A percentile compares a stretch with the other conserved stretches of the same genome.
Conservation (phyloP, 768 basidiomycete genomes). For the Mycena crocata region DNA sequence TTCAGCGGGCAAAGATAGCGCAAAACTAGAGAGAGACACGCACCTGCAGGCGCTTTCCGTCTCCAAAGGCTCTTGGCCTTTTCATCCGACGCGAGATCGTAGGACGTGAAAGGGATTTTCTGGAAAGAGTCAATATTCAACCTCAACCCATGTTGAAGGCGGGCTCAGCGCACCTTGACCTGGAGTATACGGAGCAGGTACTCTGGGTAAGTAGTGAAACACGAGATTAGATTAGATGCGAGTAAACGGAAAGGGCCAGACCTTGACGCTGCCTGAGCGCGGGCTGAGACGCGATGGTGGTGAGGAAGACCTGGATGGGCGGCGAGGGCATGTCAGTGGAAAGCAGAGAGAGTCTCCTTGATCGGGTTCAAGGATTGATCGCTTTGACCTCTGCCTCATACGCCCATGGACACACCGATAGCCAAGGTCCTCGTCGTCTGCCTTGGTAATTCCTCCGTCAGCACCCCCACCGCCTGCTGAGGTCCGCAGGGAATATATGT, state of each 20-base stretch:
- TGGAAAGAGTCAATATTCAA: too few relatives aligned
- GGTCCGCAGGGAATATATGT: slow-evolving; percentile 76
- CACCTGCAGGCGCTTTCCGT: slow-evolving; percentile 80
- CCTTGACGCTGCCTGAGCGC: slow-evolving; percentile 85
- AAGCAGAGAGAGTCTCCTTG: slow-evolving; percentile 16
- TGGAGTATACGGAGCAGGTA: slow-evolving; percentile 86
- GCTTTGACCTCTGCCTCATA: slow-evolving; percentile 17
- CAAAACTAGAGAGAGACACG: slow-evolving; percentile 26
- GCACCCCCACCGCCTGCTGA: background rate
- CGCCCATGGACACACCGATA: slow-evolving; percentile 41
- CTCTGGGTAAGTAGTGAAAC: slow-evolving; percentile 62
- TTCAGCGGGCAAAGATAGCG: slow-evolving; percentile 1
- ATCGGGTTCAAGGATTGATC: slow-evolving; percentile 6
- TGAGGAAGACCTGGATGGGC: slow-evolving; percentile 70
- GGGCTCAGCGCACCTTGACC: slow-evolving; percentile 48
- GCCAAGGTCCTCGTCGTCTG: slow-evolving; percentile 81
- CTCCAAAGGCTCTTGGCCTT: slow-evolving; percentile 79
- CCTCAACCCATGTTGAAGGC: too few relatives aligned
- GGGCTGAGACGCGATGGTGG: slow-evolving; percentile 89
- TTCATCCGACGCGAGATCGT: slow-evolving; percentile 88
- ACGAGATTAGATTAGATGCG: slow-evolving; percentile 4
- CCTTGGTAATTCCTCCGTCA: slow-evolving; percentile 51
- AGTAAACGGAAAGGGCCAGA: slow-evolving; percentile 37
- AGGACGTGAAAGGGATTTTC: slow-evolving; percentile 85
- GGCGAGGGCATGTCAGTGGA: slow-evolving; percentile 75